phyloP scores from a whole-genome alignment of 2,329 filamentous ascomycete genomes.

The Calonectria henricotiae region DNA sequence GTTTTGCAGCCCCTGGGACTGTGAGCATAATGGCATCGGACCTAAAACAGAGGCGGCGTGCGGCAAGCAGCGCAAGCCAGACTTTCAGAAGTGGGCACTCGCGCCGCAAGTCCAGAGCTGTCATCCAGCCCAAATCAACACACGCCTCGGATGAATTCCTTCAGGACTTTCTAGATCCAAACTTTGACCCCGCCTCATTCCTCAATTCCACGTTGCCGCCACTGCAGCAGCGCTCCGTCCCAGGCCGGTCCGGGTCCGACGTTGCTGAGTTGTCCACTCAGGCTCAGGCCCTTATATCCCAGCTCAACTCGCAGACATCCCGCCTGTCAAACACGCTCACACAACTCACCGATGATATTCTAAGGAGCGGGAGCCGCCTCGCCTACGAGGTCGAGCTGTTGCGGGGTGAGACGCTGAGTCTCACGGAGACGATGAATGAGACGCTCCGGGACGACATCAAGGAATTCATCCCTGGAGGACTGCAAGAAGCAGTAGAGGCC shows the following conservation, averaged over 20 bases:
- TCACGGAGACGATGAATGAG: slow-evolving; percentile 85
- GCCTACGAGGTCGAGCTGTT: slow-evolving; percentile 96
- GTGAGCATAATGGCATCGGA: slow-evolving; percentile 53
- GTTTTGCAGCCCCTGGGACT: neutral
- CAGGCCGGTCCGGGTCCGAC: slow-evolving; percentile 49
- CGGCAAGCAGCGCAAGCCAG: slow-evolving; percentile 63
- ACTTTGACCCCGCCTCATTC: slow-evolving; percentile 89
- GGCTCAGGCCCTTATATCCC: slow-evolving; percentile 87
- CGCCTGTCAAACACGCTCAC: slow-evolving; percentile 87
- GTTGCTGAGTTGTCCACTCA: slow-evolving; percentile 83
- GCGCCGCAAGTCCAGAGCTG: slow-evolving; percentile 58
- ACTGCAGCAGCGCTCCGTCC: slow-evolving; percentile 67
- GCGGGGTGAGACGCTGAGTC: slow-evolving; percentile 87
- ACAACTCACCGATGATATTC: slow-evolving; percentile 93
- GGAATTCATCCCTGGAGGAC: slow-evolving; percentile 77
- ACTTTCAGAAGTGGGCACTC: slow-evolving; percentile 62
- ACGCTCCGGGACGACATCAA: slow-evolving; percentile 80
- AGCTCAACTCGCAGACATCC: slow-evolving; percentile 90
- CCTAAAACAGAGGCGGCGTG: slow-evolving; percentile 59
- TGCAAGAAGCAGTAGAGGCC: slow-evolving; percentile 56
- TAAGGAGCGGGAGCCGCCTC: slow-evolving; percentile 88
- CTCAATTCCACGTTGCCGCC: slow-evolving; percentile 86
- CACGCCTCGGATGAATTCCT: slow-evolving; percentile 82
- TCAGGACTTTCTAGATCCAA: slow-evolving; percentile 80
- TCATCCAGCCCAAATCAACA: slow-evolving; percentile 68